phyloP scores from a whole-genome alignment of 179 eudicot species.

The Nepenthes alata region DNA sequence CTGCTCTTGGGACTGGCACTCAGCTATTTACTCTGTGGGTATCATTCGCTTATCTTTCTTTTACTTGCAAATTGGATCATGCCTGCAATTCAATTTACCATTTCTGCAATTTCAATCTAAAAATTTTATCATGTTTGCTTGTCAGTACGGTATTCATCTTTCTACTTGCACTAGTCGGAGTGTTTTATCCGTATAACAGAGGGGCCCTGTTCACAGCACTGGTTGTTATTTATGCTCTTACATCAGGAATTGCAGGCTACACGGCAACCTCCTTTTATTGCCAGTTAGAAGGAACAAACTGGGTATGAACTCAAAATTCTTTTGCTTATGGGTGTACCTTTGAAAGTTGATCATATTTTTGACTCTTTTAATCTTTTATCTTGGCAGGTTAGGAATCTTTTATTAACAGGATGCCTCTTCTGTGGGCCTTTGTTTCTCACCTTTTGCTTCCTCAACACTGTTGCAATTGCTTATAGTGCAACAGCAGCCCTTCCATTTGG shows the following conservation, averaged over 20 bases:
- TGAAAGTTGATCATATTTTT: neutral
- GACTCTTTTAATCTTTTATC: neutral
- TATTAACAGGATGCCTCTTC: constrained; percentile 3
- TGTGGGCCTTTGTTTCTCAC: constrained; percentile 2
- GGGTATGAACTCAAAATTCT: neutral
- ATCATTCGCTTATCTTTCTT: neutral
- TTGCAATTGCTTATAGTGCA: constrained; percentile 2
- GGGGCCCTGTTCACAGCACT: constrained; percentile 3
- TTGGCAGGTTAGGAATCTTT: constrained; percentile 2
- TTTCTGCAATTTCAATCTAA: too few relatives aligned
- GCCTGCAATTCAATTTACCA: too few relatives aligned
- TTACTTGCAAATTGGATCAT: too few relatives aligned
- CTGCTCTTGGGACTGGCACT: constrained; percentile 2
- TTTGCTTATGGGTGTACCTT: too few relatives aligned
- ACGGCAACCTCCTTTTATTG: constrained; percentile 2
- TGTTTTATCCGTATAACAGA: neutral
- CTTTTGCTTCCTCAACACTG: constrained; percentile 3
- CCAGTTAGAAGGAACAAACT: constrained; percentile 2
- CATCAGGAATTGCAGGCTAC: constrained; percentile 2
- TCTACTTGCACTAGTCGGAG: constrained; percentile 2
- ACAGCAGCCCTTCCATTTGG: constrained; percentile 3
- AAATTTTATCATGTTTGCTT: neutral
- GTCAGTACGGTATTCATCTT: neutral
- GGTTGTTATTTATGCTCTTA: constrained; percentile 3
- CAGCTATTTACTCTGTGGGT: constrained; percentile 5